Percentiles rank a stretch among this genome's conserved stretches.
These are phyloP conservation scores for Phytopythium mirpurense DNA, from an alignment of 352 stramenopile genomes.

Conservation along the genomic window DNA sequence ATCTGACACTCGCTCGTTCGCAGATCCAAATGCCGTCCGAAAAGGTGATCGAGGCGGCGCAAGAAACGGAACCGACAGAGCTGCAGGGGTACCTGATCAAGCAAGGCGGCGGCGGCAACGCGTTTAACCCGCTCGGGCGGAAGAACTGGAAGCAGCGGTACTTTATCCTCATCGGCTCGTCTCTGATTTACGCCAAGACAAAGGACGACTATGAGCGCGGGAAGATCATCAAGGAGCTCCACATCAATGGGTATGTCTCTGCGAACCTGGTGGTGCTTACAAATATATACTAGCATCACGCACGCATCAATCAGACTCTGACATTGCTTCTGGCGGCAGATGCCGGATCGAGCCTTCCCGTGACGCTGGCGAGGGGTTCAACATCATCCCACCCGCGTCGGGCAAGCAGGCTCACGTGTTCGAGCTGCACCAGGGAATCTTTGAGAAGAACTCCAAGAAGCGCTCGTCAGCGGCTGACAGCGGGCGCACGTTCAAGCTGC, in stretches of 20 bases:
- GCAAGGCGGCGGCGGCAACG: conserved; percentile 71
- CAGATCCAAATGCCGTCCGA: conserved; percentile 72
- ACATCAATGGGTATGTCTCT: conserved; percentile 77
- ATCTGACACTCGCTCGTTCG: not conserved
- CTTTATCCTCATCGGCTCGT: conserved; percentile 72
- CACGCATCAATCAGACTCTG: too few relatives aligned
- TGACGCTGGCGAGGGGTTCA: conserved; percentile 77
- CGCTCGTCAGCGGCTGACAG: conserved; percentile 62
- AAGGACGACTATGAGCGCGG: conserved; percentile 87
- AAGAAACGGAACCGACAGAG: conserved; percentile 55
- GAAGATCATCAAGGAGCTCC: conserved; percentile 83
- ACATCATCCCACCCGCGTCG: conserved; percentile 58
- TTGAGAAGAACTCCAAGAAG: conserved; percentile 80
- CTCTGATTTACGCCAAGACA: conserved; percentile 76
- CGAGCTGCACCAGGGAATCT: conserved; percentile 66
- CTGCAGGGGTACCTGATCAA: conserved; percentile 87
- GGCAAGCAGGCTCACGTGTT: conserved; percentile 64
- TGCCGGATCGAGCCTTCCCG: conserved; percentile 67
- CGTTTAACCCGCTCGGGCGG: conserved; percentile 69
- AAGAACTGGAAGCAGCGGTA: conserved; percentile 89
- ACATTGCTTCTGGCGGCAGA: conserved; percentile 19
- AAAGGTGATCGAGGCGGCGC: conserved; percentile 72
- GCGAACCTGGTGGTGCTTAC: too few relatives aligned
- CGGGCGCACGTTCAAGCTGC: conserved; percentile 77
- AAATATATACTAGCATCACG: too few relatives aligned